Evolutionary conservation across 176 grass and related monocot genomes (phyloP).

Genomic region (Oryza brachyantha): DNA sequence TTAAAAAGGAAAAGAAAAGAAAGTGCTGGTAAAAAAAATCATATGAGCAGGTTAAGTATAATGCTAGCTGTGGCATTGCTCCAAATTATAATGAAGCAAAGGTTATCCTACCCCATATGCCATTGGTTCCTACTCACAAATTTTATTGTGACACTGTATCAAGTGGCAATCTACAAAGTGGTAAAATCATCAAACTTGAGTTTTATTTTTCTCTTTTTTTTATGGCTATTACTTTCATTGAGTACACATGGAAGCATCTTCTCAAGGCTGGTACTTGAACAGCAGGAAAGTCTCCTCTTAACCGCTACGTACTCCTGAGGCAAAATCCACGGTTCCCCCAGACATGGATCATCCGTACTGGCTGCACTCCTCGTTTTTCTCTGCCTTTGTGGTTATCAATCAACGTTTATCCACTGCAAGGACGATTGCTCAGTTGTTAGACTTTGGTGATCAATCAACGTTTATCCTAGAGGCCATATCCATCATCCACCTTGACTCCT

Average conservation of each 20-base stretch:
- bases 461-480: no score
- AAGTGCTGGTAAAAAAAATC: neutral
- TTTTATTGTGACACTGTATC: no score
- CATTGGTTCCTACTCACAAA: no score
- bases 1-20: no score
- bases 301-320: slow-evolving; percentile 51
- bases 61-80: neutral
- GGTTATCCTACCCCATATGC: no score
- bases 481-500: slow-evolving; percentile 38
- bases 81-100: neutral
- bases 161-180: no score
- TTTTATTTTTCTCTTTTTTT: no score
- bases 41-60: neutral
- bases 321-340: slow-evolving; percentile 60
- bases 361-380: neutral
- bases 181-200: no score
- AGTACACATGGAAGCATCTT: neutral
- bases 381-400: neutral
- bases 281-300: no score
- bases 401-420: slow-evolving; percentile 21
- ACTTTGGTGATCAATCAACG: no score
- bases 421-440: slow-evolving; percentile 58
- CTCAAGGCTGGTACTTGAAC: neutral
- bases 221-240: no score
- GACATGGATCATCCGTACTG: slow-evolving; percentile 56